Base-by-base conservation (phyloP, 371 early-diverging fungal species). In the Blakeslea trispora region DNA sequence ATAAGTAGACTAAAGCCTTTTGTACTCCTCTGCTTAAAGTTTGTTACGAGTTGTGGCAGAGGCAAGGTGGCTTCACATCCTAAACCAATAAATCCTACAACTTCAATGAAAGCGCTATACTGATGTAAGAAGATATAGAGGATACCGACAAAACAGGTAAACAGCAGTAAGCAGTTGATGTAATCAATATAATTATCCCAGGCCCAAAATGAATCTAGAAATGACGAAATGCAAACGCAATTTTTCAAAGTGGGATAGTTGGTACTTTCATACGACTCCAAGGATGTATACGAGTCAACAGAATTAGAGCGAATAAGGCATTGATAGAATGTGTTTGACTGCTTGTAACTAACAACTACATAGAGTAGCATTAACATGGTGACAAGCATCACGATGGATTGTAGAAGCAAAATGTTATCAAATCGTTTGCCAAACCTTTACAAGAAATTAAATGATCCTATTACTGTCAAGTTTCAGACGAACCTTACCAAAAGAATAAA, bases 51-150 rank as follows among this genome's bases (percentile, higher is more conserved):
- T 55, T 86, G 87, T 9, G 87, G 87, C 10, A 86, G 49, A 14
- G 87, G 87, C 21, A 86, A 72, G 0, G 84, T 83, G 8, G 81
- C 79, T 62, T 86, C 85, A 31, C 82, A 79, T 0, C 85, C 82
- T 24, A 86, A 59, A 54, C 75, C 73, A 5, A 72, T 47, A 44
- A 66, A 64, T 11, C 83, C 79, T 24, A 81, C 49, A 8, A 65
- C 45, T 53, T 75, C 73, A 21, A 79, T 55, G 54, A 72, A 77
- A 35, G 41, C 45, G 34, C 37, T 18, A 24, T 62, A 61, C 8
- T 66, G 63, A 24, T 73, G 71, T 8, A 82, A 61, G 18, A 75
- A 47, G 19, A 79, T 18, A 45, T 72, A 76, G 17, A 76, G 56
- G 1, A 74, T 24, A 2, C 61, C 66, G 14, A 79, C 54, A 1